Evolutionary conservation across 345 rosid species (phyloP).

Genomic region (Eucalyptus sp.): DNA sequence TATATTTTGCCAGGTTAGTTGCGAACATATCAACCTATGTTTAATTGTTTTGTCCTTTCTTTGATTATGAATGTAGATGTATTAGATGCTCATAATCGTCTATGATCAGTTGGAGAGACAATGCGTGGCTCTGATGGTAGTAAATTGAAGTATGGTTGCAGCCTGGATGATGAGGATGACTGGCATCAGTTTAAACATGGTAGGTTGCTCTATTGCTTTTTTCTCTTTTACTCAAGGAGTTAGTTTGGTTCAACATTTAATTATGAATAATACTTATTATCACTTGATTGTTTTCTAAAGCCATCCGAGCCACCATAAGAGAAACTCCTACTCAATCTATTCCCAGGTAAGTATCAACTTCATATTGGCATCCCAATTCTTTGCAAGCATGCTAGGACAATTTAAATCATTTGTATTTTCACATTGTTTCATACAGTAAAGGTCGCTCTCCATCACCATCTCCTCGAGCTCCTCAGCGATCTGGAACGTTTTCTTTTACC

Average conservation of each 20-base stretch:
- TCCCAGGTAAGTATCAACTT: constrained; percentile 26
- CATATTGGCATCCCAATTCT: not conserved
- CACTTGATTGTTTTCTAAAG: constrained; percentile 17
- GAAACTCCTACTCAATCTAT: constrained; percentile 12
- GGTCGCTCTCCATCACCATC: constrained; percentile 61
- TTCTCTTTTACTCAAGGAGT: not conserved
- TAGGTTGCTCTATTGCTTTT: constrained; percentile 6
- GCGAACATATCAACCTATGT: not conserved
- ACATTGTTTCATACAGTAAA: constrained; percentile 26
- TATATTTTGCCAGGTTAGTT: constrained; percentile 57
- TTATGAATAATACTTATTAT: constrained; percentile 7
- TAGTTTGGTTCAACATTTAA: not conserved
- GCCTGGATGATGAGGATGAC: not conserved
- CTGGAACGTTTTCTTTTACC: constrained; percentile 71
- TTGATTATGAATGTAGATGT: not conserved
- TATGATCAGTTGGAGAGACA: constrained; percentile 68
- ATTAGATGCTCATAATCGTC: not conserved
- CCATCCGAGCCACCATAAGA: constrained; percentile 60
- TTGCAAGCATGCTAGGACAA: not conserved
- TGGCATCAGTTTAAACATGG: constrained; percentile 66
- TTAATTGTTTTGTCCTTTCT: not conserved
- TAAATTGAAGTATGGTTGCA: constrained; percentile 24
- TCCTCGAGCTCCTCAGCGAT: constrained; percentile 41
- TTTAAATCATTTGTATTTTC: not conserved
- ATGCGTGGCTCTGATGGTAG: constrained; percentile 40